Evolutionary conservation across 768 basidiomycete genomes (phyloP), one percentile per base, ranked within the genome.

Genomic region (Mycena galericulata): DNA sequence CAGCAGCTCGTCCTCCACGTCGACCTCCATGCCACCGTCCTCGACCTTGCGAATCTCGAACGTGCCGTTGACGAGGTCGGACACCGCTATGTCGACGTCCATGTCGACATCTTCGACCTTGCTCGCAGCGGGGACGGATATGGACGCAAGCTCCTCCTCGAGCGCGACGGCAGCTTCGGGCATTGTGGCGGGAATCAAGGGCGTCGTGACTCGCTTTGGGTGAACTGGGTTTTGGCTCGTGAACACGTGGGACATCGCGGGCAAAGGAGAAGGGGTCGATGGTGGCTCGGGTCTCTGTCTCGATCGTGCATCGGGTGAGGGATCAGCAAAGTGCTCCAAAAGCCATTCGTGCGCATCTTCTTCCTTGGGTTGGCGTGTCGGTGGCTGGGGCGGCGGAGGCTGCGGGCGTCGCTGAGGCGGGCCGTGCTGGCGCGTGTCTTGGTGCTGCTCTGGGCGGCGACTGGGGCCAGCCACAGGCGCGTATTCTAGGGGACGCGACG

Each of bases 1-100:
- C 64, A 92, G 82, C 54, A 93, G 78, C 78, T 93, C 92, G 69
- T 91, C 87, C 65, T 91, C 90, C 26, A 89, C 85, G 61, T 90
- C 81, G 65, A 82, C 74, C 67, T 80, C 79, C 80, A 78, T 80
- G 45, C 63, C 73, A 24, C 75, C 70, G 58, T 75, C 73, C 32
- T 78, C 75, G 20, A 66, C 49, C 62, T 79, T 75, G 47, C 73
- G 41, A 10, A 18, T 70, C 72, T 80, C 79, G 57, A 83, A 64
- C 14, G 83, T 83, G 57, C 84, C 82, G 26, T 78, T 79, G 15
- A 87, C 85, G 29, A 86, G 80, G 62, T 84, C 82, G 0, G 80
- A 78, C 7, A 85, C 81, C 20, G 79, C 81, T 30, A 78, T 76
- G 67, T 86, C 85, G 36, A 86, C 79, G 56, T 85, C 83, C 82